These are phyloP conservation scores for Mollisiaceae sp. DNA, from an alignment of 2,329 filamentous ascomycete genomes.

Conservation along the genomic window DNA sequence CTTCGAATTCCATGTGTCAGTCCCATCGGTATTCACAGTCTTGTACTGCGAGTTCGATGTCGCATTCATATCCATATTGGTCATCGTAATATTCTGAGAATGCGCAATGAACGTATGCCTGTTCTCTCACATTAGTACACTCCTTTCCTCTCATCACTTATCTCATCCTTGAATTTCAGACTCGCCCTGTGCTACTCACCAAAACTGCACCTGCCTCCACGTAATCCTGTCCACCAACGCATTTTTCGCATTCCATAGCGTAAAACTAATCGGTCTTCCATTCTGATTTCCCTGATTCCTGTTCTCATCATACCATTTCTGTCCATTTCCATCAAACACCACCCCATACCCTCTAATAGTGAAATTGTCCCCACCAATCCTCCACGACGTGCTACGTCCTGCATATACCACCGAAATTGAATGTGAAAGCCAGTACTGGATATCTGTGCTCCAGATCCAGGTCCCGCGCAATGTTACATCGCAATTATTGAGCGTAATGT, in stretches of 20 bases:
- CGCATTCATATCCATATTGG: slow-evolving; percentile 27
- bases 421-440: slow-evolving; percentile 68
- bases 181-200: slow-evolving; percentile 14
- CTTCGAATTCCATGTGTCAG: slow-evolving; percentile 63
- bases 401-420: slow-evolving; percentile 67
- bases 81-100: slow-evolving; percentile 29
- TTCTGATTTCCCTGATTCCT: slow-evolving; percentile 48
- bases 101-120: slow-evolving; percentile 30
- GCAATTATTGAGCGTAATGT: slow-evolving; percentile 65
- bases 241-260: slow-evolving; percentile 52
- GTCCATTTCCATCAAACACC: slow-evolving; percentile 56
- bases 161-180: neutral
- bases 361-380: slow-evolving; percentile 65
- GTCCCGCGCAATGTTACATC: slow-evolving; percentile 65
- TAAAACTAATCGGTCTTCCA: slow-evolving; percentile 52
- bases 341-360: slow-evolving; percentile 66
- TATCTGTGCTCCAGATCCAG: slow-evolving; percentile 66
- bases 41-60: slow-evolving; percentile 49
- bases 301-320: slow-evolving; percentile 46
- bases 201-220: slow-evolving; percentile 28
- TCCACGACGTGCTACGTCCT: slow-evolving; percentile 68
- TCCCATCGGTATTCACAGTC: slow-evolving; percentile 67
- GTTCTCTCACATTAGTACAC: neutral
- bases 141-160: neutral
- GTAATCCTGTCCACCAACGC: slow-evolving; percentile 49